Base-by-base conservation (phyloP, 1,284 basidiomycete genomes). In the Sanguinoderma infundibulare region DNA sequence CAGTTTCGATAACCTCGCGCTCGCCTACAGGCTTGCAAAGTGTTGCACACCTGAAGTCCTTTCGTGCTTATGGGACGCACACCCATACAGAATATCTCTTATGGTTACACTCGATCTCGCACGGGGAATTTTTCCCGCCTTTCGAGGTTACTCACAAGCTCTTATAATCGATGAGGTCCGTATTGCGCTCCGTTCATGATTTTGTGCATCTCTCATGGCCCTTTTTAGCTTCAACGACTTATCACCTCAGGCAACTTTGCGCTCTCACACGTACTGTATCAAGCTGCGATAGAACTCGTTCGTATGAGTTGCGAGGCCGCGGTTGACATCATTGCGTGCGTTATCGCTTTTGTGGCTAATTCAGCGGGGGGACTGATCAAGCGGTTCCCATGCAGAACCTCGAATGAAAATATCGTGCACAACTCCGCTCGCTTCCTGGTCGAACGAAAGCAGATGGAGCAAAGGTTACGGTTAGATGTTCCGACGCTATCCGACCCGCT, bases 111-210 rank as follows among this genome's bases (percentile, higher is more conserved):
- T 91, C 66, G 89, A 92, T 72, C 75, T 92, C 55, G 69, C 87
- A 62, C 84, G 90, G 65, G 91, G 90, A 62, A 75, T 89, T 61
- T 85, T 92, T 70, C 91, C 91, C 42, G 91, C 90, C 12, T 89
- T 90, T 73, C 84, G 89, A 75, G 87, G 90, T 60, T 92, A 91
- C 78, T 92, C 91, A 12, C 91, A 93, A 79, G 90, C 90, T 54
- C 76, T 90, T 73, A 90, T 93, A 66, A 85, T 93, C 63, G 88
- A 93, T 75, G 90, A 93, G 83, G 91, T 89, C 60, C 57, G 83
- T 49, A 17, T 55, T 52, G 51, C 34, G 60, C 55, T 65, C 35
- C 61, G 64, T 49, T 61, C 64, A 60, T 36, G 24, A 17, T 38
- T 5, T 24, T 4, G 32, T 17, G 10, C 52, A 54, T 53, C 20